These are phyloP conservation scores for Xylaria sp. DNA, from an alignment of 2,329 filamentous ascomycete genomes.

Conservation along the genomic window DNA sequence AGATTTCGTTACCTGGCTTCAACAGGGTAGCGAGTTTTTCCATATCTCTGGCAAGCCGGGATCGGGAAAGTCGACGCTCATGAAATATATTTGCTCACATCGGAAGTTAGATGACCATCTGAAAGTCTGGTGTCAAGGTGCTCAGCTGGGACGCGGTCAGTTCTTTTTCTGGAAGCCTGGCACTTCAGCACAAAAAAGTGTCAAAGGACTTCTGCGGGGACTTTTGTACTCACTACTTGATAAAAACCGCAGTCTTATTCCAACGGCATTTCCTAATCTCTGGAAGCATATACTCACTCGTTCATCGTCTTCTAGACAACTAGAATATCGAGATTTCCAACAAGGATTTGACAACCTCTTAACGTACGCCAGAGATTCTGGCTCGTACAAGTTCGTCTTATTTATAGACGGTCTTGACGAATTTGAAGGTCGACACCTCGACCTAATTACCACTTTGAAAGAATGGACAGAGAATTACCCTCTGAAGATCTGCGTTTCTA, in stretches of 20 bases:
- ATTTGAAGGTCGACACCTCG: slow-evolving; percentile 36
- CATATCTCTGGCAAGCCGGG: slow-evolving; percentile 41
- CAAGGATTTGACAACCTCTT: slow-evolving; percentile 28
- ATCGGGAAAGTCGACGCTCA: slow-evolving; percentile 41
- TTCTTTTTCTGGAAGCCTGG: slow-evolving; percentile 43
- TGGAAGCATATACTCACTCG: slow-evolving; percentile 25
- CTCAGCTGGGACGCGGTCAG: slow-evolving; percentile 16
- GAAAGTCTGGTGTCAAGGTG: slow-evolving; percentile 27
- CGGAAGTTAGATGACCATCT: slow-evolving; percentile 9
- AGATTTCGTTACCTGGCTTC: slow-evolving; percentile 36
- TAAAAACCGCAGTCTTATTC: slow-evolving; percentile 27
- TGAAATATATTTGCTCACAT: slow-evolving; percentile 39
- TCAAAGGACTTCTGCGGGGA: slow-evolving; percentile 38
- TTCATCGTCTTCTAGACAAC: slow-evolving; percentile 2
- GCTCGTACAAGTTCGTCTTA: slow-evolving; percentile 29
- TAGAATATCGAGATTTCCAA: slow-evolving; percentile 32
- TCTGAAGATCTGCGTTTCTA: slow-evolving; percentile 40
- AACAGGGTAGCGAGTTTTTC: slow-evolving; percentile 31
- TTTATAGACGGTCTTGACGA: slow-evolving; percentile 42
- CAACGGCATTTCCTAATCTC: slow-evolving; percentile 30
- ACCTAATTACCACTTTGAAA: slow-evolving; percentile 32
- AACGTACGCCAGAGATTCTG: not conserved
- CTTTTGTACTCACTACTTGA: slow-evolving; percentile 34
- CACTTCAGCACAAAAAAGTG: slow-evolving; percentile 35
- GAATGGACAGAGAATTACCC: slow-evolving; percentile 26